A percentile compares a stretch with the other conserved stretches of the same genome.
Evolutionary conservation across 2,329 filamentous ascomycete genomes (phyloP).

Genomic region (Aspergillus novofumigatus): DNA sequence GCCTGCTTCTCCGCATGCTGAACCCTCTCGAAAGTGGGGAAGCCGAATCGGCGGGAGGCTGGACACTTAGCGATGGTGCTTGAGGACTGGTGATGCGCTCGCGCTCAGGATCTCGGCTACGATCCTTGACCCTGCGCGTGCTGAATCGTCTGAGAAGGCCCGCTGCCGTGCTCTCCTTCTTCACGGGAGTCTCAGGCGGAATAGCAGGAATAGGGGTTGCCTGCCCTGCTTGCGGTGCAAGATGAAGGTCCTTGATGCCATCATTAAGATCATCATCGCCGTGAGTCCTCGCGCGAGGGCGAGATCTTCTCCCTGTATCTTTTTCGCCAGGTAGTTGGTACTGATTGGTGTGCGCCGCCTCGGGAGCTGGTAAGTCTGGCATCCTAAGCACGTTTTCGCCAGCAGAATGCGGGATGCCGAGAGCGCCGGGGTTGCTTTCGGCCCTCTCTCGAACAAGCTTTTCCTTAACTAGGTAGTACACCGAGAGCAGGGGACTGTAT

Average conservation of each 20-base stretch:
- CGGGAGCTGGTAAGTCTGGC: slow-evolving; percentile 74
- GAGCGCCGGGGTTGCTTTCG: slow-evolving; percentile 57
- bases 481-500: slow-evolving; percentile 83
- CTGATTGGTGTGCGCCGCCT: slow-evolving; percentile 83
- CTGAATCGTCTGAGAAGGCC: slow-evolving; percentile 86
- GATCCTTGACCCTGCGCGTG: slow-evolving; percentile 69
- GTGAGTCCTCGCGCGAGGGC: slow-evolving; percentile 85
- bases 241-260: slow-evolving; percentile 61
- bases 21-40: slow-evolving; percentile 77
- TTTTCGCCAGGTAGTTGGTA: slow-evolving; percentile 90
- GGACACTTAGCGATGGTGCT: slow-evolving; percentile 74
- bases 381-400: slow-evolving; percentile 58
- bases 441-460: slow-evolving; percentile 76
- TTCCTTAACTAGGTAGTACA: slow-evolving; percentile 95
- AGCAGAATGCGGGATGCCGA: slow-evolving; percentile 54
- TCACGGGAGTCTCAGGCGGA: slow-evolving; percentile 57
- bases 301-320: slow-evolving; percentile 74
- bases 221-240: slow-evolving; percentile 47
- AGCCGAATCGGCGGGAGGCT: slow-evolving; percentile 65
- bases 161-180: slow-evolving; percentile 83
- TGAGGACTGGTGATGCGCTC: slow-evolving; percentile 59
- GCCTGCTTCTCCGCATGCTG: slow-evolving; percentile 65
- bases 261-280: slow-evolving; percentile 88
- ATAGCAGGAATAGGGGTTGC: slow-evolving; percentile 50
- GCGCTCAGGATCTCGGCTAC: slow-evolving; percentile 38